Percentiles rank a stretch among this genome's conserved stretches.
phyloP scores from a whole-genome alignment of 2,329 filamentous ascomycete genomes.

The Thielaviopsis punctulata region DNA sequence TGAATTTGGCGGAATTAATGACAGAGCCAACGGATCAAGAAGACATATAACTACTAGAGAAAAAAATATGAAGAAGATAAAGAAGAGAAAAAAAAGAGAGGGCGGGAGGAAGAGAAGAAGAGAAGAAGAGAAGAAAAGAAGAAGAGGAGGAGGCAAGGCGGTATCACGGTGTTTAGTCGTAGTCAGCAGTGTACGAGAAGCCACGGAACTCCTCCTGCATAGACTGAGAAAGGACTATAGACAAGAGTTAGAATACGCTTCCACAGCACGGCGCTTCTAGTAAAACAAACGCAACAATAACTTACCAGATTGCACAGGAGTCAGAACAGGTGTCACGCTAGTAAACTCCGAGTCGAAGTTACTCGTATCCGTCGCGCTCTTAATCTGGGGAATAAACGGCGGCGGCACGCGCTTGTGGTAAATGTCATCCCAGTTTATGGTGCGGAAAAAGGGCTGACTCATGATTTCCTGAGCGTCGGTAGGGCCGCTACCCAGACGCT shows the following conservation, averaged over 20 bases:
- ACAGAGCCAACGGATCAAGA: neutral
- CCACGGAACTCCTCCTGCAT: constrained; percentile 99
- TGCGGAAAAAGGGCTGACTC: constrained; percentile 95
- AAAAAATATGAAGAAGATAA: neutral
- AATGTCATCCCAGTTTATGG: constrained; percentile 97
- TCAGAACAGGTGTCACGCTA: constrained; percentile 91
- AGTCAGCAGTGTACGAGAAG: constrained; percentile 93
- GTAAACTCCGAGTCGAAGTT: constrained; percentile 99
- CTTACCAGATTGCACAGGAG: constrained; percentile 91
- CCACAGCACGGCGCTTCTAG: neutral
- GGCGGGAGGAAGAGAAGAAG: neutral
- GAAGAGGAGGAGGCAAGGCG: neutral
- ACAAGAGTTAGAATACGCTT: constrained; percentile 5
- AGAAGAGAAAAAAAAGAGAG: neutral
- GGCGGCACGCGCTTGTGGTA: constrained; percentile 85
- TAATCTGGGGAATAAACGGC: constrained; percentile 80
- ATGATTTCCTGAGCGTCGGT: constrained; percentile 98
- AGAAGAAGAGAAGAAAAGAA: neutral
- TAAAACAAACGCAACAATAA: constrained; percentile 14
- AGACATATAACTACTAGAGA: neutral
- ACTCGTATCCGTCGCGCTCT: constrained; percentile 90
- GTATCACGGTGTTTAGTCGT: constrained; percentile 36
- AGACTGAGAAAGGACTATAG: constrained; percentile 75
- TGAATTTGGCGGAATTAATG: neutral
- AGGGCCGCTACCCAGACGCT: constrained; percentile 80